Base-by-base conservation (phyloP, 345 rosid genomes). In the Salix caprea region DNA sequence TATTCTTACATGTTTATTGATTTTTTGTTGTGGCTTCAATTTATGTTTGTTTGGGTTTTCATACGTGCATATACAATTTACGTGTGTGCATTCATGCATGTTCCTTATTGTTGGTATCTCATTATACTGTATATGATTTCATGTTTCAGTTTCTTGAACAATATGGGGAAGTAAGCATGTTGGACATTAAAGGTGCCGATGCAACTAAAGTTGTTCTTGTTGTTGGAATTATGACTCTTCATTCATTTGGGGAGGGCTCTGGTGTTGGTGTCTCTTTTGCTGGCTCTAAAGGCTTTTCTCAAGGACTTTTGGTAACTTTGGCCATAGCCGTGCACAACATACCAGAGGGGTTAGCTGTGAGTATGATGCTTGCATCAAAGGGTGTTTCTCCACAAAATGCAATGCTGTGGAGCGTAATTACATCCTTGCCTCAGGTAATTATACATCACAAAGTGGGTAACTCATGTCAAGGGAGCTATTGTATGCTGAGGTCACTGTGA, bases 211-310 rank as follows among this genome's bases (percentile, higher is more conserved):
- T 92, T 78, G 97, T 96, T 78, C 98, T 94, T 39, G 94, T 96
- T 75, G 87, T 96, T 61, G 98, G 99, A 69, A 96, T 96, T 69
- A 96, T 96, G 99, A 96, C 98, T 71, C 99, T 96, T 78, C 99
- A 96, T 87, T 96, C 99, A 75, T 94, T 96, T 69, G 99, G 98
- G 75, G 98, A 96, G 83, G 99, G 99, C 68, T 94, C 98, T 64
- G 98, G 98, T 62, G 98, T 96, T 72, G 99, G 99, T 76, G 99
- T 94, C 67, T 96, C 99, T n/a, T 96, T 96, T 74, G 99, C 98
- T 46, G 97, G 99, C 76, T 89, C 98, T 67, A 96, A 92, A 87
- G 98, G 98, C 42, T 92, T 96, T 78, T 82, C 91, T 76, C 98
- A 94, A 89, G 99, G 99, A 71, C 98, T 96, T 81, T 77, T 96